phyloP scores from a whole-genome alignment of 345 rosid genomes.

The Geranium brycei region DNA sequence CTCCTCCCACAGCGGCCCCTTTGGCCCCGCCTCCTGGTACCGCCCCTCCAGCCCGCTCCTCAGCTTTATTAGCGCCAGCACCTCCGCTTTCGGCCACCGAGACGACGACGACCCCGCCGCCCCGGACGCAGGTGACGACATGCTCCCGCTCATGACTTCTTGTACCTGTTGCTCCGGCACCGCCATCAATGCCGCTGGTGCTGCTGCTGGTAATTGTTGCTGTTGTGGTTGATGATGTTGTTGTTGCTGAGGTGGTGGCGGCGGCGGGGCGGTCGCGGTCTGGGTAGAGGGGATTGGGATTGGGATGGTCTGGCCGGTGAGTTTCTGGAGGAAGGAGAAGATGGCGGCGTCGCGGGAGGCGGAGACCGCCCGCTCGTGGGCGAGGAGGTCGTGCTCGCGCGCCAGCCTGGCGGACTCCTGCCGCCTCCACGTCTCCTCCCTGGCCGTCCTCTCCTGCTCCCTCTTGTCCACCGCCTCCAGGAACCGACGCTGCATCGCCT shows the following conservation, averaged over 20 bases:
- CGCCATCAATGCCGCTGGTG: constrained; percentile 10
- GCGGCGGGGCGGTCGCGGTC: constrained; percentile 7
- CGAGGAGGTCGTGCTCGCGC: constrained; percentile 57
- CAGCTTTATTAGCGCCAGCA: constrained; percentile 25
- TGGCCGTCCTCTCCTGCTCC: constrained; percentile 60
- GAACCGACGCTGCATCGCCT: constrained; percentile 58
- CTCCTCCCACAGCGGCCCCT: constrained; percentile 45
- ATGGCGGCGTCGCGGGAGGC: constrained; percentile 60
- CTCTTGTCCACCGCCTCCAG: constrained; percentile 70
- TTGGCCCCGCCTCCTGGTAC: constrained; percentile 37
- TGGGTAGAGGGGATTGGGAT: constrained; percentile 1
- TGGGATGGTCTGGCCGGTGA: constrained; percentile 42
- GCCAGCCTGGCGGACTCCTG: constrained; percentile 54
- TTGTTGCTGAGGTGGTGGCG: constrained; percentile 8
- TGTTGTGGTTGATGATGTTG: constrained; percentile 9
- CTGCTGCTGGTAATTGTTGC: not conserved
- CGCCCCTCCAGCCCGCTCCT: constrained; percentile 27
- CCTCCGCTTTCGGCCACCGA: constrained; percentile 42
- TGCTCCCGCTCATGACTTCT: constrained; percentile 1
- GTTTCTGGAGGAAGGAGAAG: constrained; percentile 50
- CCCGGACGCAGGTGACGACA: not conserved
- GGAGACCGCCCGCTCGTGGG: constrained; percentile 55
- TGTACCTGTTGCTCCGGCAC: constrained; percentile 20
- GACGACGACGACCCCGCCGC: constrained; percentile 14
- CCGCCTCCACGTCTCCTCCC: constrained; percentile 77